Evolutionary conservation across 306 rosid genomes (phyloP), one percentile per base, ranked within the genome.

Genomic region (Ziziphus jujuba): DNA sequence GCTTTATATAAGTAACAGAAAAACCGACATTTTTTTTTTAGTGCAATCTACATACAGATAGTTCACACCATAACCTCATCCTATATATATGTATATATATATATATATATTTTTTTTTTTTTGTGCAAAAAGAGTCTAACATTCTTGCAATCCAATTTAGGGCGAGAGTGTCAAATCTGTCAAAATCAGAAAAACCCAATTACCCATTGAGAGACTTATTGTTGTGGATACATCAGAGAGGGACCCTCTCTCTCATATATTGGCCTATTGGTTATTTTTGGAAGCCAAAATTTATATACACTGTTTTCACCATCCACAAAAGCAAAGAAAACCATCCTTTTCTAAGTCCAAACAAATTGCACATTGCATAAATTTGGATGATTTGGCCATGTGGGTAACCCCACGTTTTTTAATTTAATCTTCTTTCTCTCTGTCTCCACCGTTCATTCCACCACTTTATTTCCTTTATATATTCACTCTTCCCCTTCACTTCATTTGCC

Each of bases 401-500:
- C 77, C 84, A 75, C 75, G 71, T 63, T 63, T 13, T 59, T 40
- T 7, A 7, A 2, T 36, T 36, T 49, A 56, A 36, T 36, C 9
- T 40, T 40, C 45, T 40, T 14, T 54, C 53, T 73, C 36, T 19
- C 78, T 81, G 80, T 86, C 90, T 84, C 58, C 44, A 81, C 96
- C 96, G 85, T 90, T 65, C 28, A 86, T 63, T 47, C 65, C 36
- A 64, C 65, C 66, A 63, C 66, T 74, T 66, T 48, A n/a, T 44
- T 74, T 69, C 73, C 72, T 71, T 81, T 93, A 93, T 93, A 52
- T 86, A 93, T 81, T 57, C 63, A 67, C 76, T 67, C 67, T 24
- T 45, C 58, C 72, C 59, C 47, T 62, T 69, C 63, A 69, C 56
- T 62, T 50, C 75, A 63, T 75, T 57, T 73, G 77, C 72, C 68